Percentiles rank a stretch among this genome's conserved stretches.
These are phyloP conservation scores for Tephrocybe rancida DNA, from an alignment of 768 basidiomycete genomes.

Conservation along the genomic window DNA sequence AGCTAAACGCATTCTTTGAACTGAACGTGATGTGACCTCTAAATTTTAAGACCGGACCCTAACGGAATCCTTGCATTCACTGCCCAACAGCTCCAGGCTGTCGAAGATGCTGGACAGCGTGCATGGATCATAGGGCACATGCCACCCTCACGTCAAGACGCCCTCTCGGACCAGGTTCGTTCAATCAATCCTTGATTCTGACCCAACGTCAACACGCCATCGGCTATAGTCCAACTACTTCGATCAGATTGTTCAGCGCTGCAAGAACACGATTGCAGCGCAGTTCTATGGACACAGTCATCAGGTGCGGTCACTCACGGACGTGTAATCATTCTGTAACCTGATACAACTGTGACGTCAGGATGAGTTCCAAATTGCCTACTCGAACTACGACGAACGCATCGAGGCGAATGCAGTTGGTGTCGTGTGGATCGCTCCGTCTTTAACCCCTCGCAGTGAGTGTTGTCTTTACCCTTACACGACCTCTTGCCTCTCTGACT, in stretches of 20 bases:
- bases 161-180: conserved; percentile 52
- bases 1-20: not conserved
- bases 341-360: not conserved
- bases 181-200: too few species aligned
- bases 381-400: conserved; percentile 52
- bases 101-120: conserved; percentile 60
- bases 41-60: conserved; percentile 46
- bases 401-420: conserved; percentile 46
- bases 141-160: conserved; percentile 51
- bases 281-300: conserved; percentile 69
- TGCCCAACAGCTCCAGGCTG: conserved; percentile 53
- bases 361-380: conserved; percentile 20
- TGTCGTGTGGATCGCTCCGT: conserved; percentile 53
- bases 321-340: not conserved
- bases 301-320: conserved; percentile 26
- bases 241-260: conserved; percentile 62
- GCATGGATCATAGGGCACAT: conserved; percentile 68
- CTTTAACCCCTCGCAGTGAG: conserved; percentile 59
- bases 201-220: too few species aligned
- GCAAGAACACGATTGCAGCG: conserved; percentile 57
- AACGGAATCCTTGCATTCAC: conserved; percentile 61
- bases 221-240: conserved; percentile 61
- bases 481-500: too few species aligned
- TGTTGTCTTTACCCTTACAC: too few species aligned
- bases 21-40: not conserved